A percentile compares a stretch with the other conserved stretches of the same genome.
Conservation (phyloP, 805 yeast species). For the Metahyphopichia silvanorum region DNA sequence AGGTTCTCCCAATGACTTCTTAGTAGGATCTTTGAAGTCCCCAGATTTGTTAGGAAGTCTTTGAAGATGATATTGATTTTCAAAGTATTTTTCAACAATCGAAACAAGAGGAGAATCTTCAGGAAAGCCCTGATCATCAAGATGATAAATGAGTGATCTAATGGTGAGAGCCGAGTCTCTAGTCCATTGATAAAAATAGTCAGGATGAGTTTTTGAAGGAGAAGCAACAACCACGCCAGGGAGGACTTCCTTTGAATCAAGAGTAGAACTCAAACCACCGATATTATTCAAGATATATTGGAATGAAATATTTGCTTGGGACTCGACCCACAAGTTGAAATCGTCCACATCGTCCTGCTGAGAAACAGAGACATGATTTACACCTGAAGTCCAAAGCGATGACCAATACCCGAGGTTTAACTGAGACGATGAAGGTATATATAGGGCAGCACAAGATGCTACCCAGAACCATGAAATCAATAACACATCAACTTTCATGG, state of each 20-base stretch:
- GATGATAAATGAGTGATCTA: slow-evolving; percentile 55
- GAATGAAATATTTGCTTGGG: slow-evolving; percentile 42
- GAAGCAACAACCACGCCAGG: slow-evolving; percentile 82
- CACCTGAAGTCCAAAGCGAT: too few relatives aligned
- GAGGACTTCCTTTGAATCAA: slow-evolving; percentile 34
- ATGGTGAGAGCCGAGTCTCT: slow-evolving; percentile 86
- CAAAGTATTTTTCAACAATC: slow-evolving; percentile 58
- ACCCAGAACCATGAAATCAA: too few relatives aligned
- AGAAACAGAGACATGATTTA: too few relatives aligned
- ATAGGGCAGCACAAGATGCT: too few relatives aligned
- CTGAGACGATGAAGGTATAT: too few relatives aligned
- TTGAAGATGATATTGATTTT: slow-evolving; percentile 59
- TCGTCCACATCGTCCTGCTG: slow-evolving; percentile 25
- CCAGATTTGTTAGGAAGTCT: slow-evolving; percentile 71
- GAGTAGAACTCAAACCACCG: slow-evolving; percentile 45
- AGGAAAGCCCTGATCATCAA: slow-evolving; percentile 36
- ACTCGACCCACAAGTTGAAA: slow-evolving; percentile 47
- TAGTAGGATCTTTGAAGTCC: slow-evolving; percentile 32
- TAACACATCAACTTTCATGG: background rate
- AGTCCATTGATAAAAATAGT: slow-evolving; percentile 88
- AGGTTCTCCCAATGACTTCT: slow-evolving; percentile 82
- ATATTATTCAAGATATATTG: slow-evolving; percentile 50
- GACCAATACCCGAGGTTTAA: too few relatives aligned
- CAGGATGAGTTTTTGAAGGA: slow-evolving; percentile 67
- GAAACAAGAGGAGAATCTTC: slow-evolving; percentile 5